phyloP scores from a whole-genome alignment of 192 early-diverging fungal species.

The Cladochytrium replicatum region DNA sequence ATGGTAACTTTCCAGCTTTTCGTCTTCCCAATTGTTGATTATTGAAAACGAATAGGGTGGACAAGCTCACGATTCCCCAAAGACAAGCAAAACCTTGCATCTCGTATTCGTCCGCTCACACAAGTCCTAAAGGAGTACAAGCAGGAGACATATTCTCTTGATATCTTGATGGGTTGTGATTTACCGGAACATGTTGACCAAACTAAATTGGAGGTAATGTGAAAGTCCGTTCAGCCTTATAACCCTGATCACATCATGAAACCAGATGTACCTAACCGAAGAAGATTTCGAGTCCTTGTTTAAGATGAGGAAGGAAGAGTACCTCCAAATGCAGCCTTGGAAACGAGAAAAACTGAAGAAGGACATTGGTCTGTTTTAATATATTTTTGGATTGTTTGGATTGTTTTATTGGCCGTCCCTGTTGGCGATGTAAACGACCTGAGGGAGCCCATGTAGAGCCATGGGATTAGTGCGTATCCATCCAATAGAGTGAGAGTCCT shows the following conservation, averaged over 20 bases:
- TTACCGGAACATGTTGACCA: slow-evolving; percentile 20
- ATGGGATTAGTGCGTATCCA: no score
- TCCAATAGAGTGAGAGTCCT: no score
- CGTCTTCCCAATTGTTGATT: background rate
- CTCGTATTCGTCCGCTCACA: slow-evolving; percentile 1
- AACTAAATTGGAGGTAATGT: slow-evolving; percentile 21
- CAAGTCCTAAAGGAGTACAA: slow-evolving; percentile 15
- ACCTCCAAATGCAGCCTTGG: slow-evolving; percentile 18
- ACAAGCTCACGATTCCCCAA: slow-evolving; percentile 6
- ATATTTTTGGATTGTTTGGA: no score
- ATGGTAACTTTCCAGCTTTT: no score
- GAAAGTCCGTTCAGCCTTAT: no score
- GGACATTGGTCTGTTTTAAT: slow-evolving; percentile 25
- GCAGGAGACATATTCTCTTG: slow-evolving; percentile 9
- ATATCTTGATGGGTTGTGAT: slow-evolving; percentile 7
- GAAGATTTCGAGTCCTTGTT: slow-evolving; percentile 21
- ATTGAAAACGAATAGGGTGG: no score
- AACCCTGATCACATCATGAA: no score
- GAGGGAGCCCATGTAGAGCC: no score
- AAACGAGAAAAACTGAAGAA: slow-evolving; percentile 24
- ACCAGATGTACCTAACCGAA: slow-evolving; percentile 19
- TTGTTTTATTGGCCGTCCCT: no score
- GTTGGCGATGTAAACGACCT: no score
- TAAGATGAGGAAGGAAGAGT: slow-evolving; percentile 18
- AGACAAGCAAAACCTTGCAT: slow-evolving; percentile 5